Percentiles rank a stretch among this genome's conserved stretches.
phyloP scores from a whole-genome alignment of 306 rosid genomes.

The Neltuma alba region DNA sequence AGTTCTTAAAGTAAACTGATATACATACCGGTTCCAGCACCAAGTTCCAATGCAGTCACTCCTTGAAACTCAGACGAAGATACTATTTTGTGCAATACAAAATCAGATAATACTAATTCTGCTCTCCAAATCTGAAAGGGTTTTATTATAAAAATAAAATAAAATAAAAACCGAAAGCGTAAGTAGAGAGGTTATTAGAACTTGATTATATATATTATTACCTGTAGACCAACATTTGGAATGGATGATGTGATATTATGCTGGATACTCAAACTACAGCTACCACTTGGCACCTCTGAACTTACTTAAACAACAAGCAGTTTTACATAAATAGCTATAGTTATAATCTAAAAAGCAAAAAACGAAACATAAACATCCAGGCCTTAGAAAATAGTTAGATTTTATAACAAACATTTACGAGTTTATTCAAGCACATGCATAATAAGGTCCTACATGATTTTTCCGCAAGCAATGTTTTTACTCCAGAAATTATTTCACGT shows the following conservation, averaged over 20 bases:
- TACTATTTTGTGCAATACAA: slow-evolving; percentile 63
- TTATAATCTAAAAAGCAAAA: neutral
- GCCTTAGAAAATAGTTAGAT: neutral
- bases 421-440: neutral
- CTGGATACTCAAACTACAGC: slow-evolving; percentile 50
- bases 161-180: neutral
- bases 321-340: neutral
- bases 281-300: slow-evolving; percentile 39
- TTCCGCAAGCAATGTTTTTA: neutral
- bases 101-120: slow-evolving; percentile 80
- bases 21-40: slow-evolving; percentile 81
- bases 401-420: neutral
- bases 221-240: slow-evolving; percentile 93
- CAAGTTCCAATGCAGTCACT: slow-evolving; percentile 71
- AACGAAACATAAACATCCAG: neutral
- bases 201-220: slow-evolving; percentile 31
- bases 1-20: neutral
- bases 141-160: neutral
- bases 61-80: slow-evolving; percentile 70
- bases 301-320: slow-evolving; percentile 15
- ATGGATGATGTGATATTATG: slow-evolving; percentile 83
- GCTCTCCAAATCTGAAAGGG: slow-evolving; percentile 81
- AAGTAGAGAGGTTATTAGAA: slow-evolving; percentile 12
- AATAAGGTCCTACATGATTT: neutral
- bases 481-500: slow-evolving; percentile 1